Base-by-base conservation (phyloP, 1,284 basidiomycete species). In the Anthracocystis walkeri region DNA sequence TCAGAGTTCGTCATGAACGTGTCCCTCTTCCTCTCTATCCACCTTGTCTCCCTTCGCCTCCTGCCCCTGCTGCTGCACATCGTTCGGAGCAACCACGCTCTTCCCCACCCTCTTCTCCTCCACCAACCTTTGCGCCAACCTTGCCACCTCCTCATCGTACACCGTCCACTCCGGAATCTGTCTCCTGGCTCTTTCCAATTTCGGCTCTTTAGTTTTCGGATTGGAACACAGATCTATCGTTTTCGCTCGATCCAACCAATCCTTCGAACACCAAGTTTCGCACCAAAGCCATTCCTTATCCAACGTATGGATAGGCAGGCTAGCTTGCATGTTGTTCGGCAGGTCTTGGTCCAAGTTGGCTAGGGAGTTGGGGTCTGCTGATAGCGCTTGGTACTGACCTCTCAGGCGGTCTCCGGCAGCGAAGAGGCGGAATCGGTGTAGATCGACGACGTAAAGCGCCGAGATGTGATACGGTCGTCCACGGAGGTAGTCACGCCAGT, bases 161-260 rank as follows among this genome's bases (percentile, higher is more conserved):
- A 89, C 89, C 67, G 95, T 94, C 97, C 96, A 99, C 86, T 99
- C 96, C 0, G 96, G 95, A 58, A 99, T 97, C 81, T 95, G 91
- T 41, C 95, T 90, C 31, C 84, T 80, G 1, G 96, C 97, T 35
- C 96, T 89, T 10, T 91, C 90, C 10, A 99, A 88, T 86, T 99
- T 99, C 2, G 95, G 95, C 84, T 98, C 95, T 90, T 97, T 96
- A 14, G 86, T 87, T 63, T 83, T 81, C n/a, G 85, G 85, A 52
- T 86, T 86, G 33, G 82, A 82, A 69, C 83, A 86, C 51, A 85
- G 64, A 64, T 85, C 84, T 68, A 82, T 84, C 10, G 82, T 84
- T 58, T 84, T 84, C 8, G 78, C 81, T n/a, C 71, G 38, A 10
- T 70, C 57, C 25, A 81, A 54, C 81, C 80, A 83, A 31, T 78